Evolutionary conservation across 768 basidiomycete species (phyloP), one percentile per base, ranked within the genome.

Genomic region (Strobilomyces dryophilus): DNA sequence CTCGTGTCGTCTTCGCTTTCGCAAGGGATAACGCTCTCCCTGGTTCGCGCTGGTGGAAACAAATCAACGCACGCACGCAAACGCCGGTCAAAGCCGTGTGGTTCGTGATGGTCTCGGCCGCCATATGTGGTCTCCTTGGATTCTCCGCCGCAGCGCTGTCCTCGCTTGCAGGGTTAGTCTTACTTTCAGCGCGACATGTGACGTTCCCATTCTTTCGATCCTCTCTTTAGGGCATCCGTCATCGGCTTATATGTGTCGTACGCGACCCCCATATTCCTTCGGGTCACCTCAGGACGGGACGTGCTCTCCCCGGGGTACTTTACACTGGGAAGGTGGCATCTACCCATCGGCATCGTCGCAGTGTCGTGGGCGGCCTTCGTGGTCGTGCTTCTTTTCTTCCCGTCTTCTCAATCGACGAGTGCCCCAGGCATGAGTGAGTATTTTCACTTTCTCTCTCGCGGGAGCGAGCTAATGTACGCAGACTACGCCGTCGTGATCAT

Each of bases 1-100:
- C 85, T 39, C 82, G 86, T 17, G 86, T 87, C 10, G 77, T 87
- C 45, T 88, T 87, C 56, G 86, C 86, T 8, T 87, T 88, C 63
- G 84, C 86, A 17, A 72, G 86, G 35, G 87, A 89, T 59, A 81
- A 86, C 51, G 86, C 86, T 7, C 75, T 89, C 11, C 87, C 86
- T 8, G 85, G 86, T 6, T 87, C 87, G 34, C 76, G 75, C 24
- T 83, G 76, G 74, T 86, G 84, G 85, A 86, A 85, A 60, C 72
- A 66, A 49, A 77, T 89, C 49, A 84, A 84, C 55, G 63, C 51
- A 6, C 62, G 64, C 56, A 86, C 85, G 1, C 80, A 80, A 60
- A 88, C 87, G 7, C 86, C 86, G 0, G 84, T 87, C 12, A 82
- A 87, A 54, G 86, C 86, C 3, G 87, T 85, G 6, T 89, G 86